Evolutionary conservation across 352 stramenopile genomes (phyloP).

Genomic region (Salisapilia sapeloensis): DNA sequence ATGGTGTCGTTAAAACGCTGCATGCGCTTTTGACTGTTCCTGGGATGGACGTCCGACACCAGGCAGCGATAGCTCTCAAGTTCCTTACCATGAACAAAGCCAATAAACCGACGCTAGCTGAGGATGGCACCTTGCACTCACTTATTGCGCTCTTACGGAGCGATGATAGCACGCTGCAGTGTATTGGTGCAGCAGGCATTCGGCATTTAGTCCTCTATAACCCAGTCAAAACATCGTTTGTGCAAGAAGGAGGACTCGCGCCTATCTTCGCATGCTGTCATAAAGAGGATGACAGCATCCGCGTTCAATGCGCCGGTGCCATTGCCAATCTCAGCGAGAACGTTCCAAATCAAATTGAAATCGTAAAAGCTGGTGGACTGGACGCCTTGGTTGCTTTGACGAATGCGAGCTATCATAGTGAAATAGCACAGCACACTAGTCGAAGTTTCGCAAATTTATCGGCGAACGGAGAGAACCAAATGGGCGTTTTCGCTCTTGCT

Average conservation of each 20-base stretch:
- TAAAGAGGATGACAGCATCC: conserved; percentile 58
- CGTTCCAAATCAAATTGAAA: conserved; percentile 73
- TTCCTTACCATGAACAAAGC: conserved; percentile 82
- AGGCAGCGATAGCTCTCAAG: conserved; percentile 85
- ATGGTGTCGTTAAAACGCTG: conserved; percentile 37
- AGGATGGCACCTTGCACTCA: conserved; percentile 70
- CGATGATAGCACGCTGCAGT: conserved; percentile 60
- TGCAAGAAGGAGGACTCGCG: conserved; percentile 41
- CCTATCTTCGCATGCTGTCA: conserved; percentile 46
- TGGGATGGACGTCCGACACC: conserved; percentile 62
- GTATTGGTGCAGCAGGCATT: conserved; percentile 75
- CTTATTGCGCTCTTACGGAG: conserved; percentile 75
- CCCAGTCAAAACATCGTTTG: conserved; percentile 47
- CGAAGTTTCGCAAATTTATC: conserved; percentile 84
- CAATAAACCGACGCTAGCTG: conserved; percentile 80
- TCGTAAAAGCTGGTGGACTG: conserved; percentile 68
- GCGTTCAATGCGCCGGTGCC: conserved; percentile 76
- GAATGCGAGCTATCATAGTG: conserved; percentile 34
- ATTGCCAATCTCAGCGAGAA: conserved; percentile 88
- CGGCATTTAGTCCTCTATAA: conserved; percentile 78
- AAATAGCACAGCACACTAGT: conserved; percentile 80
- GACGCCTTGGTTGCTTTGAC: conserved; percentile 44
- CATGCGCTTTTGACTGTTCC: conserved; percentile 56
- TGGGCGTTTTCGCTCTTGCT: conserved; percentile 67
- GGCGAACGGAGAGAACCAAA: conserved; percentile 85